Base-by-base conservation (phyloP, 163 green algal species). In the Chlamydomonas reinhardtii region DNA sequence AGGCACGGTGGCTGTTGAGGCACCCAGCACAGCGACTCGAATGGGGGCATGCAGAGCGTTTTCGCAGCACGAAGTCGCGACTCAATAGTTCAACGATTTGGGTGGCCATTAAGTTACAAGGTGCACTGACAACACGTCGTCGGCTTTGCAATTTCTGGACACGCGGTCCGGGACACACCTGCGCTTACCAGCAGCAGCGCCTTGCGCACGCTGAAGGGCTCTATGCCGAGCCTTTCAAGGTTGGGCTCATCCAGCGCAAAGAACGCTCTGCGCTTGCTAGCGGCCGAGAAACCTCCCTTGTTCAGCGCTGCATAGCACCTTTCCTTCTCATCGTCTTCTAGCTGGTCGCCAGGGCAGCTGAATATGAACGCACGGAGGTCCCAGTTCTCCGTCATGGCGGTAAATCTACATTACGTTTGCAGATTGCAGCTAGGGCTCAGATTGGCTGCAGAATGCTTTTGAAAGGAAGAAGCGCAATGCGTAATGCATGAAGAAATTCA, bases 191-290 rank as follows among this genome's bases (percentile, higher is more conserved):
- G 70, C 35, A 75, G 70, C 70, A 75, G 35, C 35, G 34, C 70
- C 70, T 75, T 75, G 70, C 70, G 70, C 70, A 37, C 32, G 70
- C 35, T 34, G 17, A 75, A 75, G 70, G 17, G 24, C 70, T 37
- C 9, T 75, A 75, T 19, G 70, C 70, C 70, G 70, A 56, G 35
- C 34, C 35, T 75, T 75, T 22, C 56, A n/a, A 75, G 35, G 70
- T 75, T 37, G 24, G 35, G 19, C 14, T 56, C 70, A 37, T 75
- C 70, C 70, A 75, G 70, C 70, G 70, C 70, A 75, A 54, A 75
- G 70, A 75, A 75, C 15, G 70, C 70, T 75, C 35, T 56, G 70
- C 70, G 70, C 70, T 75, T 75, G 70, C 29, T 75, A 59, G 70
- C 70, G 35, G 34, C 70, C 70, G 70, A 75, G 54, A 75, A 75